Evolutionary conservation across 2,329 filamentous ascomycete species (phyloP), one percentile per base, ranked within the genome.

Genomic region (Diaporthe humulicola): DNA sequence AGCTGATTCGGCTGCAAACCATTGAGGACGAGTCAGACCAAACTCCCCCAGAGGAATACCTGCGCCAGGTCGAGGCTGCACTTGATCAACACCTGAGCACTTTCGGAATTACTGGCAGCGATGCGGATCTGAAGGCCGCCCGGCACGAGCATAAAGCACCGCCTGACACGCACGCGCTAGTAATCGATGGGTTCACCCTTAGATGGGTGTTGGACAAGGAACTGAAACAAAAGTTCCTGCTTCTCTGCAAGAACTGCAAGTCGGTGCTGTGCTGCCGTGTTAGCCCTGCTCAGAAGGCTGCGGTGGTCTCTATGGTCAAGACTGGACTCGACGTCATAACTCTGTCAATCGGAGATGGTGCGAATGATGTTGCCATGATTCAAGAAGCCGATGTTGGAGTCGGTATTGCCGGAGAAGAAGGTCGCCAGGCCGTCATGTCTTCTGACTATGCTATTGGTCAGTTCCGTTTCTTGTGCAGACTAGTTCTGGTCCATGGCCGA

Each of bases 281-380:
- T 81, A 98, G 95, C 81, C 97, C 97, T 30, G 94, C 95, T 50
- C 97, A 99, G 82, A 99, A 99, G 84, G 97, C 97, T 71, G 93
- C 96, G n/a, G 97, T 99, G 52, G 97, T 98, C 70, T 90, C 93
- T 76, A 95, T 99, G 92, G 97, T 99, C 77, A 98, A 98, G 87
- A 93, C 93, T 76, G 96, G 97, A 33, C 87, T 99, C 57, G 95
- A 98, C 82, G 96, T 98, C 81, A 98, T 99, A 92, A 98, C 97
- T 0, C 89, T 98, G 42, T 96, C 95, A 1, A 94, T 98, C 75
- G 96, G 96, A 76, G 96, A 98, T 80, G 96, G 96, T 81, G 96
- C 96, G 81, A 98, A 98, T 83, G 96, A 98, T 84, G 95, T 98
- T 76, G 95, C 96, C 78, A 98, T 98, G 96, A 98, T 98, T 79